Conservation (phyloP, 208 protist genomes). For the Wallacemonas sp. region DNA sequence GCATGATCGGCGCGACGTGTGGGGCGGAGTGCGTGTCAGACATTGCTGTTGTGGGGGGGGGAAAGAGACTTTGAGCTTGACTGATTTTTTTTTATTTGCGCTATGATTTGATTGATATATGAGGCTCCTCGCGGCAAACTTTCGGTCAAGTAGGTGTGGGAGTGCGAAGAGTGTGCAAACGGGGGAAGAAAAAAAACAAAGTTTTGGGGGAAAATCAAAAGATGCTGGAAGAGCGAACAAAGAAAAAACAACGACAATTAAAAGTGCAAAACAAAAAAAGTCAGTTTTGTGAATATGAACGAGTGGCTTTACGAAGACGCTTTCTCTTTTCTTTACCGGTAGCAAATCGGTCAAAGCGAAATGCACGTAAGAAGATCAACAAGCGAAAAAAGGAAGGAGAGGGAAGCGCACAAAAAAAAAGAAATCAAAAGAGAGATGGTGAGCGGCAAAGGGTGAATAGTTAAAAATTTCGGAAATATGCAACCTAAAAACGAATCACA, state of each 20-base stretch:
- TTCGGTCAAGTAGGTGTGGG: background rate
- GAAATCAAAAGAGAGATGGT: background rate
- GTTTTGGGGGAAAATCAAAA: background rate
- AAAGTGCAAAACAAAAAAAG: slow-evolving; percentile 24
- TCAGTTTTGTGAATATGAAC: slow-evolving; percentile 4
- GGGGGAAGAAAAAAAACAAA: background rate
- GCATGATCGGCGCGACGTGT: background rate
- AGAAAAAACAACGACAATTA: slow-evolving; percentile 11
- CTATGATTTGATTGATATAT: background rate
- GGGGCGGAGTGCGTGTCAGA: background rate
- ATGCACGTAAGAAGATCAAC: too few species aligned
- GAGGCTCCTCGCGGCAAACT: too few species aligned
- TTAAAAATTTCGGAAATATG: background rate
- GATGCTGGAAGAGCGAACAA: background rate
- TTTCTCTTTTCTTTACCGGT: too few species aligned
- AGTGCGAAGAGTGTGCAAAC: slow-evolving; percentile 3
- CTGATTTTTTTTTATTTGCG: background rate
- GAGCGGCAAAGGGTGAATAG: too few species aligned
- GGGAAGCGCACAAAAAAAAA: background rate
- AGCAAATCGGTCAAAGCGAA: too few species aligned
- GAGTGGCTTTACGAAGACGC: too few species aligned
- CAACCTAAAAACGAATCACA: background rate
- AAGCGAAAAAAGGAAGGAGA: slow-evolving; percentile 12
- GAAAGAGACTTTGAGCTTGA: too few species aligned
- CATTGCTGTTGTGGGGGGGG: slow-evolving; percentile 3